phyloP scores from a whole-genome alignment of 2,329 filamentous ascomycete genomes.

The Fusarium verticillioides region DNA sequence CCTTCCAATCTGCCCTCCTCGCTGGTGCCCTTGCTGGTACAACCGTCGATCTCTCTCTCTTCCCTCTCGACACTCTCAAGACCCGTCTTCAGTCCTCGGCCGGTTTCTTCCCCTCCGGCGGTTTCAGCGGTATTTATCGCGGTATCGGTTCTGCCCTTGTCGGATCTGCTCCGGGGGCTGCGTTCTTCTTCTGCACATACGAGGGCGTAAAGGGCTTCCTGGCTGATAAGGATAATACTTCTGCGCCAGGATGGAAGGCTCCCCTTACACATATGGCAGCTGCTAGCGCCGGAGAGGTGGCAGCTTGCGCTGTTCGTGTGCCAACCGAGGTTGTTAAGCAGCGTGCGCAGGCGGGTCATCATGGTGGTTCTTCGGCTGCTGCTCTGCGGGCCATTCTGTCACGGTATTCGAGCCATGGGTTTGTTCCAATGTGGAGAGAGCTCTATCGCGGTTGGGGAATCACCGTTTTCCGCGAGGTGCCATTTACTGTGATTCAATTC shows the following conservation, averaged over 20 bases:
- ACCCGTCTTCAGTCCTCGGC: constrained; percentile 89
- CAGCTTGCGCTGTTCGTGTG: constrained; percentile 90
- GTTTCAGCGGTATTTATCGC: constrained; percentile 91
- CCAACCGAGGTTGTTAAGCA: constrained; percentile 98
- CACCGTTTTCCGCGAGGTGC: constrained; percentile 94
- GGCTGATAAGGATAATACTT: constrained; percentile 44
- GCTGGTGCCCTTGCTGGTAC: constrained; percentile 93
- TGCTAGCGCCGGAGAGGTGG: constrained; percentile 86
- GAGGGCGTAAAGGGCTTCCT: constrained; percentile 75
- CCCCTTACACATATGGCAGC: constrained; percentile 80
- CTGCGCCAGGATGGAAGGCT: constrained; percentile 39
- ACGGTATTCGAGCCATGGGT: constrained; percentile 55
- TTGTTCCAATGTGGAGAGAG: constrained; percentile 77
- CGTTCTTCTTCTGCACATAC: constrained; percentile 97
- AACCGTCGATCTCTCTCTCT: constrained; percentile 95
- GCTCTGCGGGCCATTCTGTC: constrained; percentile 78
- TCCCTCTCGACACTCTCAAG: constrained; percentile 98
- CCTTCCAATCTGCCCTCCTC: constrained; percentile 71
- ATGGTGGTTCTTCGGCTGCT: constrained; percentile 74
- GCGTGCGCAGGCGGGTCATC: constrained; percentile 87
- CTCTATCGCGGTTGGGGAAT: constrained; percentile 93
- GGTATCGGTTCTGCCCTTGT: constrained; percentile 90
- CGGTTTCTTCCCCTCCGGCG: constrained; percentile 84
- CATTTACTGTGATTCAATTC: constrained; percentile 97
- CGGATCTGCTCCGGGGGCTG: constrained; percentile 91